Evolutionary conservation across 1,284 basidiomycete genomes (phyloP).

Genomic region (Peniophora sp.): DNA sequence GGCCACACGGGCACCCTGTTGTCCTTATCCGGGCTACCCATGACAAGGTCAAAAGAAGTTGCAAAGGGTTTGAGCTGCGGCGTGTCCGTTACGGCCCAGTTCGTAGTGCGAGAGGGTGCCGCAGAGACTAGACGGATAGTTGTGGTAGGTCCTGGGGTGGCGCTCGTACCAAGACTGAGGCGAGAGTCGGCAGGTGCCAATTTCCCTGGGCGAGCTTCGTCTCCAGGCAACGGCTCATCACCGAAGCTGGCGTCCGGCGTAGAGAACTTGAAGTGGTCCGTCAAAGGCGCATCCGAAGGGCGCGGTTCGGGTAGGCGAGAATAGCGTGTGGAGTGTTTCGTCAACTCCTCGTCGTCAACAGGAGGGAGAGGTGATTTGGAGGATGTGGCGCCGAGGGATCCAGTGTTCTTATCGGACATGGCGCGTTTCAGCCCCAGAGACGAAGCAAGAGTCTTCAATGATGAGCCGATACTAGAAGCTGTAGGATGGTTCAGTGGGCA

Average conservation of each 20-base stretch:
- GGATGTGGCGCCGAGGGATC: conserved; percentile 11
- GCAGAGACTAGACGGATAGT: conserved; percentile 54
- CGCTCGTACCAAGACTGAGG: conserved; percentile 35
- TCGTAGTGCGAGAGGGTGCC: conserved; percentile 3
- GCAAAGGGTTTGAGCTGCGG: conserved; percentile 55
- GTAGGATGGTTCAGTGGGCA: conserved; percentile 6
- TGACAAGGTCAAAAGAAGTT: conserved; percentile 57
- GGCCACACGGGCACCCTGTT: conserved; percentile 35
- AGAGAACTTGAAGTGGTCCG: conserved; percentile 44
- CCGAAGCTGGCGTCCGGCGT: conserved; percentile 22
- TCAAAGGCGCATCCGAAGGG: conserved; percentile 29
- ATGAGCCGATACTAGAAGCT: conserved; percentile 53
- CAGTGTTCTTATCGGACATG: conserved; percentile 24
- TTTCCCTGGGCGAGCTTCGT: conserved; percentile 42
- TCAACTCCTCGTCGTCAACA: conserved; percentile 22
- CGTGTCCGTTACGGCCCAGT: conserved; percentile 28
- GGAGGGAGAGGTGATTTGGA: conserved; percentile 15
- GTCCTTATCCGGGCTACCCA: conserved; percentile 41
- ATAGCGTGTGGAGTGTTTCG: conserved; percentile 40
- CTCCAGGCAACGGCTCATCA: conserved; percentile 47
- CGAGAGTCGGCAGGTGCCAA: conserved; percentile 52
- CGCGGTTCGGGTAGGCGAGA: conserved; percentile 33
- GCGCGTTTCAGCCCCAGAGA: conserved; percentile 60
- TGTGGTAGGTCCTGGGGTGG: conserved; percentile 27
- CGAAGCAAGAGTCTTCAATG: conserved; percentile 59